Percentiles rank a stretch among this genome's conserved stretches.
Evolutionary conservation across 1,139 yeast species (phyloP).

Genomic region (Suhomyces bribrorum): DNA sequence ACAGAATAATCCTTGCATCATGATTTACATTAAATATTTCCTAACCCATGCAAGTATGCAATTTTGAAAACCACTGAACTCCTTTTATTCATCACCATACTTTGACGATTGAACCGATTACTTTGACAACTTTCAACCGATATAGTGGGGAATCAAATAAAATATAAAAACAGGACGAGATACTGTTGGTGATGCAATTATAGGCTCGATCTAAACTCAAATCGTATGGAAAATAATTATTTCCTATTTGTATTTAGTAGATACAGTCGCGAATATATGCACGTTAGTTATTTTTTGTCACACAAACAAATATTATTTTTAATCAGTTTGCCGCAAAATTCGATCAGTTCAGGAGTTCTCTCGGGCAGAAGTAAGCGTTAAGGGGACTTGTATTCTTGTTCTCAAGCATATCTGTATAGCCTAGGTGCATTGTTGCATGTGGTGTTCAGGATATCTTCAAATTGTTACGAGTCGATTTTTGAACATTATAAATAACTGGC

Average conservation of each 20-base stretch:
- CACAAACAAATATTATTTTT: not conserved
- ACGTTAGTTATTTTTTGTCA: not conserved
- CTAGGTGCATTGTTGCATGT: not conserved
- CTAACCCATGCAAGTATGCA: too few species aligned
- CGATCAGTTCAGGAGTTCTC: not conserved
- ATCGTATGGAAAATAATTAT: not conserved
- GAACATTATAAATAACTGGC: slow-evolving; percentile 6
- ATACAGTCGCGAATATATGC: slow-evolving; percentile 6
- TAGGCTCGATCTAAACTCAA: not conserved
- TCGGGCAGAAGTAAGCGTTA: not conserved
- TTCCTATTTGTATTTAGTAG: not conserved
- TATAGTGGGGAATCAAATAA: too few species aligned
- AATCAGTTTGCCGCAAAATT: not conserved
- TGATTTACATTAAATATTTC: too few species aligned
- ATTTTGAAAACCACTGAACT: too few species aligned
- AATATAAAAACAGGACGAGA: too few species aligned
- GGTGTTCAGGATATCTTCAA: not conserved
- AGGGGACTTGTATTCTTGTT: not conserved
- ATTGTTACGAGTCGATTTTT: not conserved
- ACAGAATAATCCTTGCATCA: too few species aligned
- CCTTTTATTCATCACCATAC: too few species aligned
- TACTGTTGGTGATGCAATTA: not conserved
- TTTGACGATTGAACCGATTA: too few species aligned
- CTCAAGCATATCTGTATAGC: not conserved
- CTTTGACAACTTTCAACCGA: too few species aligned